Evolutionary conservation across 2,329 filamentous ascomycete species (phyloP).

Genomic region (Fusarium illudens): DNA sequence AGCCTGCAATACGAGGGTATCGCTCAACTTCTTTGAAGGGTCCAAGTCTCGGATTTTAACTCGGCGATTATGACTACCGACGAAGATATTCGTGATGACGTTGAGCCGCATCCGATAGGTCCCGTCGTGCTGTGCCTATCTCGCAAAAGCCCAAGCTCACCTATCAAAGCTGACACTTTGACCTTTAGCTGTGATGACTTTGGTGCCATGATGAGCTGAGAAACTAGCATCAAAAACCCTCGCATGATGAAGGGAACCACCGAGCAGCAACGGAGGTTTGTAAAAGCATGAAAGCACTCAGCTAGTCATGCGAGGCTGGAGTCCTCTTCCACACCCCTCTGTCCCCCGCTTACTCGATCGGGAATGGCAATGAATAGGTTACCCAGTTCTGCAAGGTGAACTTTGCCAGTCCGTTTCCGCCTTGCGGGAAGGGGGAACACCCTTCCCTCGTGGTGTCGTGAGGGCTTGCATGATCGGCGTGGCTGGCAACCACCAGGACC

Average conservation of each 20-base stretch:
- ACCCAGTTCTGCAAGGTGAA: slow-evolving; percentile 4
- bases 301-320: slow-evolving; percentile 16
- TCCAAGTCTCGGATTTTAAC: neutral
- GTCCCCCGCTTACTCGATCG: slow-evolving; percentile 2
- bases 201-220: neutral
- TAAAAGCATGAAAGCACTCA: slow-evolving; percentile 9
- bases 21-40: neutral
- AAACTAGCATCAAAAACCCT: neutral
- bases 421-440: slow-evolving; percentile 2
- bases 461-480: slow-evolving; percentile 26
- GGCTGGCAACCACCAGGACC: slow-evolving; percentile 23
- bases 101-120: slow-evolving; percentile 1
- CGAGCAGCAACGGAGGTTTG: neutral
- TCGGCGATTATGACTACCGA: neutral
- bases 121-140: slow-evolving; percentile 1
- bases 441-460: slow-evolving; percentile 2
- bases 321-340: slow-evolving; percentile 12
- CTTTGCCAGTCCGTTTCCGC: slow-evolving; percentile 2
- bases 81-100: neutral
- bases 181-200: neutral
- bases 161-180: slow-evolving; percentile 17
- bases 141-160: neutral
- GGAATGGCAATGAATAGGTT: slow-evolving; percentile 20
- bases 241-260: neutral
- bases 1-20: neutral